Base-by-base conservation (phyloP, 305 asterid species). In the Plantago coronopus region DNA sequence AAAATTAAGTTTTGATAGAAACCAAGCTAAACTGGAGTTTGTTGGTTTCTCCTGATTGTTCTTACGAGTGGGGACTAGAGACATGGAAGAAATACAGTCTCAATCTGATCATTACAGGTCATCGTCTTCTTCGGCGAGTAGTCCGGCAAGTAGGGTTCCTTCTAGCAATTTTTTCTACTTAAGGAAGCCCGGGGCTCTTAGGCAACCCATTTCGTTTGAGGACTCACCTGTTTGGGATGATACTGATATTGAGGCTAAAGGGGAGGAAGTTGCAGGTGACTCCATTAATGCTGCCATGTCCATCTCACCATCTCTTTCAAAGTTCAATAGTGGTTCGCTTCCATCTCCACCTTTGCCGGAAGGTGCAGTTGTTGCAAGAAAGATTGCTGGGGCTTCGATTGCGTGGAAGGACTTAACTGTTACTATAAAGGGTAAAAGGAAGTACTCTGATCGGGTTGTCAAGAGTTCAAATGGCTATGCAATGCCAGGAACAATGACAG, bases 151-250 rank as follows among this genome's bases (percentile, higher is more conserved):
- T 69, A 73, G 97, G 73, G 88, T 89, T 53, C 99, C 97, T 17
- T 89, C 99, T 3, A 89, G 96, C 83, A 94, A 82, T 75, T 94
- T 83, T 79, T 94, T 82, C 86, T 94, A 94, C 81, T 76, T 88
- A 20, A 69, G 96, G 64, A 94, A 94, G 73, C 93, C 96, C 0
- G 97, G 96, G 16, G 70, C 94, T 16, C 62, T 78, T 50, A 82
- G 97, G 63, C 94, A 89, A 51, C 95, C 99, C 2, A 89, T 94
- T 68, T 94, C 97, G 1, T 94, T 89, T 46, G 99, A 94, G 80
- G 99, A 94, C 72, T 94, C 99, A 7, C 99, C 96, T 0, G 96
- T 85, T 44, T 94, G 99, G 99, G 99, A 84, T 9, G 97, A 90
- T 64, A 86, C 95, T 0, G 95, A 93, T 54, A 66, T 82, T 55